phyloP scores from a whole-genome alignment of 441 rosid species.

The Monsonia emarginata region DNA sequence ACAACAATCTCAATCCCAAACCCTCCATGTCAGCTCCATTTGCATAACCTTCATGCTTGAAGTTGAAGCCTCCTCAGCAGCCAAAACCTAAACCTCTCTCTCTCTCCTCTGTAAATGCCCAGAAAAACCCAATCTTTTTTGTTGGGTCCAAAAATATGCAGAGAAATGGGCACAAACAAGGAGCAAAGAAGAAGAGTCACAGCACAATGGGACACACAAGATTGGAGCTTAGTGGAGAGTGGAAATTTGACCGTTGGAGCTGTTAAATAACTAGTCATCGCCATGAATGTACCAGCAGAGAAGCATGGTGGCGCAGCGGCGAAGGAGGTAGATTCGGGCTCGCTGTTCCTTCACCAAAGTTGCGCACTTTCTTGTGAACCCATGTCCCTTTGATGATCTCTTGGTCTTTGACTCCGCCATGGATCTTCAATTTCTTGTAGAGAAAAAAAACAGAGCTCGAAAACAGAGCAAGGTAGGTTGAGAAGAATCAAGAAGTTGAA shows the following conservation, averaged over 20 bases:
- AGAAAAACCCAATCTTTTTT: neutral
- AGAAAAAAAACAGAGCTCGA: neutral
- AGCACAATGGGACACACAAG: neutral
- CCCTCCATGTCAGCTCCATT: neutral
- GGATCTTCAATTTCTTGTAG: neutral
- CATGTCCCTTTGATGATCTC: neutral
- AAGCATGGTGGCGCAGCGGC: neutral
- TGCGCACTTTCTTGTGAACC: neutral
- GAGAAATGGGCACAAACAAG: neutral
- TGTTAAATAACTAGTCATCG: neutral
- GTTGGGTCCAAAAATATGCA: neutral
- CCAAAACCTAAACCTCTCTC: neutral
- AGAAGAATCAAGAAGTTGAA: neutral
- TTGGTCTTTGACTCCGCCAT: neutral
- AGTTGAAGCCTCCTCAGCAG: neutral
- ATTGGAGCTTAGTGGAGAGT: neutral
- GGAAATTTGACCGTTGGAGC: too few relatives aligned
- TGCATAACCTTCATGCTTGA: neutral
- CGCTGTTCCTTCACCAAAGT: neutral
- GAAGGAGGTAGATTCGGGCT: neutral
- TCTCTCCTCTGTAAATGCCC: neutral
- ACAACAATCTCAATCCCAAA: too few relatives aligned
- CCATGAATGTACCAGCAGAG: neutral
- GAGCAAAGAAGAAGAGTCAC: neutral
- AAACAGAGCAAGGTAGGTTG: too few relatives aligned